Evolutionary conservation across 2,329 filamentous ascomycete genomes (phyloP), one percentile per base, ranked within the genome.

Genomic region (Colletotrichum paranaense): DNA sequence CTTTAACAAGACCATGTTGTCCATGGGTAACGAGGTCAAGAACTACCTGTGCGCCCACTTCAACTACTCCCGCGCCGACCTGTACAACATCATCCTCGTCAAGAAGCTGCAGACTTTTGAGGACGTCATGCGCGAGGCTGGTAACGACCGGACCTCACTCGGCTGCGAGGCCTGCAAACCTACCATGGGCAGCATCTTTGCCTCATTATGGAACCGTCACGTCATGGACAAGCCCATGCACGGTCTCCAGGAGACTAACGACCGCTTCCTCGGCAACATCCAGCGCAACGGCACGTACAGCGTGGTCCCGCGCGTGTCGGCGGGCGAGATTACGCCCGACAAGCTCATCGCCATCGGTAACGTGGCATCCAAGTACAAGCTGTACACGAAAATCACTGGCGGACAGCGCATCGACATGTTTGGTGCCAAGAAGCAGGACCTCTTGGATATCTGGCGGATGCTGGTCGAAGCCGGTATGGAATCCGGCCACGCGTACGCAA

Each of bases 331-430:
- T 79, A 97, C 94, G 0, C 92, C 95, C 0, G 93, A 97, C 62
- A 95, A 94, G 81, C 89, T 98, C 64, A 93, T 97, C 59, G 89
- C 92, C 69, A 95, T 98, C 72, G 95, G 94, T 0, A 90, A 92
- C 68, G 94, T 98, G 0, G 95, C 95, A 0, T 94, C 94, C 85
- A 92, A 96, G 80, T 97, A 94, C 79, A 88, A 89, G 46, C 86
- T 98, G 7, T 98, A 98, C 84, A 95, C 92, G 79, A 98, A 98
- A 84, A 97, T 98, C 80, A 98, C 95, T 0, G 95, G 95, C 68
- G 95, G 94, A 1, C 95, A 98, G 82, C 91, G 95, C 68, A 97
- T 98, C 79, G 95, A 98, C 82, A 90, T 98, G 92, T 98, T 98
- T 79, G 95, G 95, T 53, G 95, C 95, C 0, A 92, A 92, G 83